phyloP scores from a whole-genome alignment of 208 protist genomes.

The Acanthamoeba rhysodes region DNA sequence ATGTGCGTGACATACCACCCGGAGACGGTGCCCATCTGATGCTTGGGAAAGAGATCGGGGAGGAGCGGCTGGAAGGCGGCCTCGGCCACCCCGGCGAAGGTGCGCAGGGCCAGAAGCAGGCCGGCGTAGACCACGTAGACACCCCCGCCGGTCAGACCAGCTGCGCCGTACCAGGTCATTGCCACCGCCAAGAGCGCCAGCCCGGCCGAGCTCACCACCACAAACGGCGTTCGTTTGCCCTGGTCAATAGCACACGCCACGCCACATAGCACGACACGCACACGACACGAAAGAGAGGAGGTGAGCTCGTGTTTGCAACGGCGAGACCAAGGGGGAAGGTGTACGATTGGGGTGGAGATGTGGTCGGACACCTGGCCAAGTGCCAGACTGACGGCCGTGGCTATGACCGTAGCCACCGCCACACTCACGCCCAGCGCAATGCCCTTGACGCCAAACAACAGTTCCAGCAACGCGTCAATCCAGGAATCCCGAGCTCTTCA shows the following conservation, averaged over 20 bases:
- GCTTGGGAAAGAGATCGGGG: background rate
- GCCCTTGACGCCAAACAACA: background rate
- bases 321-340: background rate
- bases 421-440: background rate
- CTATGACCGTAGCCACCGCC: background rate
- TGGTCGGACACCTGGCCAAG: background rate
- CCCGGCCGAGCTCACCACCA: background rate
- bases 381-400: background rate
- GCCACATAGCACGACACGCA: background rate
- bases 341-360: background rate
- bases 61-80: conserved; percentile 23
- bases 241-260: background rate
- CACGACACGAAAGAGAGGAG: background rate
- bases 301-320: too few species aligned
- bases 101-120: background rate
- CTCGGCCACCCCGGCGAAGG: background rate
- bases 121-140: background rate
- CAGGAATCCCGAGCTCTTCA: too few species aligned
- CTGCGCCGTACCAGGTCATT: background rate
- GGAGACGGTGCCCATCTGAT: conserved; percentile 16
- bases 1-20: background rate
- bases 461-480: too few species aligned
- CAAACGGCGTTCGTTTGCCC: conserved; percentile 10
- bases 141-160: background rate
- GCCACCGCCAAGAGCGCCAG: background rate